Evolutionary conservation across 2,329 filamentous ascomycete species (phyloP), one percentile per base, ranked within the genome.

Genomic region (Pyrenophora teres): DNA sequence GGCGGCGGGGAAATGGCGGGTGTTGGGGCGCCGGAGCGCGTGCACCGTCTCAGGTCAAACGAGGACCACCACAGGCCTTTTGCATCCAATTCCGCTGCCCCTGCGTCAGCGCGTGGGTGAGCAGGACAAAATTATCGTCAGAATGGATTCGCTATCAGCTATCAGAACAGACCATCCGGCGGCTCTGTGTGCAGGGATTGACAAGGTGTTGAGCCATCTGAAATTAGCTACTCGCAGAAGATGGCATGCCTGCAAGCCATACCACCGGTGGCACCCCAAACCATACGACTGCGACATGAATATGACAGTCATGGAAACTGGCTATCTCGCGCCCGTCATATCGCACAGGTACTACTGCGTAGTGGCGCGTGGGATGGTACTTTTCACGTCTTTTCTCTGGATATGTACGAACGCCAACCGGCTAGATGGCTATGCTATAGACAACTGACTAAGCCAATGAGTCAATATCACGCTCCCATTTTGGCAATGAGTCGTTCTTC

Each of bases 401-500:
- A 38, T 40, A 46, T 41, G 23, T 38, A 40, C 53, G 45, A 39
- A 39, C 23, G 47, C 45, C 51, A 35, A 35, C 21, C 43, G 41
- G 46, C 43, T 42, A 41, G 25, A 41, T 55, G 54, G 46, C 50
- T 58, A 35, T 52, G 38, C 33, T 46, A 41, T 50, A 18, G 35
- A 45, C 30, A 38, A 37, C 51, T 45, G 40, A 51, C 42, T 45
- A 42, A 32, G 36, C 50, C 30, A 44, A 31, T 37, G 27, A 3
- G 27, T 12, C 46, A 40, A 36, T 40, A 53, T 56, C 54, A 69
- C 37, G 59, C 59, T 38, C 62, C 59, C 48, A 74, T 56, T 54
- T 71, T 76, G 38, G 73, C 81, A 67, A 97, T 77, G 52, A 99
- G 78, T 70, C 94, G 85, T 69, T 92, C 84, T 78, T 97, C 92